Evolutionary conservation across 2,329 filamentous ascomycete species (phyloP), one percentile per base, ranked within the genome.

Genomic region (Fusarium sororula): DNA sequence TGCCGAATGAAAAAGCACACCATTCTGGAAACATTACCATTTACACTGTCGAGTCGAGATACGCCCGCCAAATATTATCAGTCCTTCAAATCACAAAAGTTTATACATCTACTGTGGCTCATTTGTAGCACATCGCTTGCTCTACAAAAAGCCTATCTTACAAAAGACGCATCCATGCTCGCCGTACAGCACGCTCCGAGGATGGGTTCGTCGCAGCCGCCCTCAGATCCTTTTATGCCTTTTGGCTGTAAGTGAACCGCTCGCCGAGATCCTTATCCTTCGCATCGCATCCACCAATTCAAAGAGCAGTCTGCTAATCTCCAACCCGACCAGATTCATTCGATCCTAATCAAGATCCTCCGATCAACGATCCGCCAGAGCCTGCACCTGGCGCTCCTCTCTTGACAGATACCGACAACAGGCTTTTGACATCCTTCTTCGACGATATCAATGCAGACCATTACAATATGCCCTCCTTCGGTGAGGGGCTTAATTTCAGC

Each of bases 371-470:
- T 73, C 87, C 90, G 60, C 90, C 91, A 48, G 89, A 90, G 57
- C 89, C 90, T 54, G 89, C 91, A 15, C 88, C 88, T 6, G 91
- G 91, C n/a, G 87, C 87, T 42, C 89, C 91, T 24, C 85, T 94
- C 45, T 86, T 94, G 70, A 88, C 90, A 74, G 89, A 91, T 75
- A 88, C 85, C 67, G 90, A 91, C 78, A 88, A 84, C 59, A 89
- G 87, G 75, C 83, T 88, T 66, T 84, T 94, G 24, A 86, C 87
- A 68, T 84, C 80, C 71, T 91, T 91, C 77, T 89, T 91, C 78
- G 85, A 88, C 62, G 84, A 85, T 62, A 84, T 91, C 64, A 85
- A 83, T 57, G 84, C 87, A 11, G 84, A 88, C 69, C 83, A 87
- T 39, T 88, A 86, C 76, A 84, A 84, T 64, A 83, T 83, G 68